Conservation (phyloP, 2,329 filamentous ascomycete species). For the Huntiella moniliformis region DNA sequence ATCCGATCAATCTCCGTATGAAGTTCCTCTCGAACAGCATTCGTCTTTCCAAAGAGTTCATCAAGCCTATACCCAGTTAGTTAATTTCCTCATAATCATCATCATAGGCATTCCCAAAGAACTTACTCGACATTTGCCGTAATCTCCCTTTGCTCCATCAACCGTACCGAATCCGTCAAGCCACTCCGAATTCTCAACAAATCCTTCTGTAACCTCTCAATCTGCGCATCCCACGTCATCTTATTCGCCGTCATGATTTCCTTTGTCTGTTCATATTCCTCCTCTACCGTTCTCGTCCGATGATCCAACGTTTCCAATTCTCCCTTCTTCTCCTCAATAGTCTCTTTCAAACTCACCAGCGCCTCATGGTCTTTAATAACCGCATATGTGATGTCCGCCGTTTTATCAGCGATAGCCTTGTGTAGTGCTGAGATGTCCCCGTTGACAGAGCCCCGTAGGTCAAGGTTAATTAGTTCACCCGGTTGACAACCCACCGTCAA, state of each 20-base stretch:
- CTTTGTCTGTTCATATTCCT: constrained; percentile 86
- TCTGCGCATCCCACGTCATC: constrained; percentile 74
- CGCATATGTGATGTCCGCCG: constrained; percentile 62
- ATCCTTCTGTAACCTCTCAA: constrained; percentile 98
- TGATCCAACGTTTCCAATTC: constrained; percentile 88
- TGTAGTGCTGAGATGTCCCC: constrained; percentile 57
- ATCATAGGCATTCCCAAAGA: not conserved
- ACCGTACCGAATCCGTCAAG: constrained; percentile 67
- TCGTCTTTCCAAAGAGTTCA: constrained; percentile 69
- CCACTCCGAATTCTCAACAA: constrained; percentile 79
- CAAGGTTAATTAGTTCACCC: constrained; percentile 70
- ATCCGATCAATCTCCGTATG: constrained; percentile 93
- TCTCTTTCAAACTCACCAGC: constrained; percentile 86
- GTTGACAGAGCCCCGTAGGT: constrained; percentile 69
- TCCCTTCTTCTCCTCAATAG: constrained; percentile 83
- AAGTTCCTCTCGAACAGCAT: constrained; percentile 80
- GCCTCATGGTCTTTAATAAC: constrained; percentile 92
- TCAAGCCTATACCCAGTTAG: constrained; percentile 45
- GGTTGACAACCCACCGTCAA: constrained; percentile 46
- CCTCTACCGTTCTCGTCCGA: constrained; percentile 68
- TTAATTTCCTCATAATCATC: not conserved
- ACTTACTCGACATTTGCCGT: constrained; percentile 86
- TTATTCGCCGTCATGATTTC: constrained; percentile 76
- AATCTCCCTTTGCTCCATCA: constrained; percentile 91
- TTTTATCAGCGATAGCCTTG: constrained; percentile 82